Base-by-base conservation (phyloP, 345 rosid species). In the Euphorbia tirucalli region DNA sequence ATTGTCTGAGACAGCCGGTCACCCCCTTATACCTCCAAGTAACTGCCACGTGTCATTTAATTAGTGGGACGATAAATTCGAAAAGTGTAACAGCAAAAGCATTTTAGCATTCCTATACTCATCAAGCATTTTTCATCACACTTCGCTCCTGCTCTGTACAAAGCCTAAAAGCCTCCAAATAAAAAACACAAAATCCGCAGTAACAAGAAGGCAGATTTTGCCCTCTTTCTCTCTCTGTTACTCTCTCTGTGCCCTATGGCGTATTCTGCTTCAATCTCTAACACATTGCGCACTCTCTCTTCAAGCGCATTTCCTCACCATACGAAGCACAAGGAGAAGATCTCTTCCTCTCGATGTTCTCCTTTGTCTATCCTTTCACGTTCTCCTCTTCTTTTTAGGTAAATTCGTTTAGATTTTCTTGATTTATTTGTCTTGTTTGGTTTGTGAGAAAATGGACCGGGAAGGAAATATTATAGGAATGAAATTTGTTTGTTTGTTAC, bases 321-420 rank as follows among this genome's bases (percentile, higher is more conserved):
- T 52, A 3, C 73, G 11, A 48, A 21, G 67, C 59, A 21, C 57
- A 66, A 69, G 35, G 48, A 46, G 24, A 69, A 48, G 73, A 80
- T 72, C 61, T 64, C 66, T 61, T 22, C 65, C n/a, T 58, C 79
- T 71, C 69, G 48, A 22, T 77, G 48, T 70, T 60, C 72, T 16
- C 18, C 39, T 49, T 68, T 74, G 1, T 48, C 78, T 55, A 74
- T 44, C 25, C 49, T 66, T 31, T 56, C 58, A 28, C 68, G 65
- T 68, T 66, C 76, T 54, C 65, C 74, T 35, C 65, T 71, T 49
- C 59, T 70, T 76, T 68, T 65, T 74, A 72, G 82, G 85, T 78
- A 9, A 1, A n/a, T n/a, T n/a, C n/a, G n/a, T n/a, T n/a, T n/a
- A n/a, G n/a, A n/a, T n/a, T n/a, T n/a, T n/a, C n/a, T n/a, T n/a